phyloP scores from a whole-genome alignment of 2,329 filamentous ascomycete genomes.

The Aciculosporium take region DNA sequence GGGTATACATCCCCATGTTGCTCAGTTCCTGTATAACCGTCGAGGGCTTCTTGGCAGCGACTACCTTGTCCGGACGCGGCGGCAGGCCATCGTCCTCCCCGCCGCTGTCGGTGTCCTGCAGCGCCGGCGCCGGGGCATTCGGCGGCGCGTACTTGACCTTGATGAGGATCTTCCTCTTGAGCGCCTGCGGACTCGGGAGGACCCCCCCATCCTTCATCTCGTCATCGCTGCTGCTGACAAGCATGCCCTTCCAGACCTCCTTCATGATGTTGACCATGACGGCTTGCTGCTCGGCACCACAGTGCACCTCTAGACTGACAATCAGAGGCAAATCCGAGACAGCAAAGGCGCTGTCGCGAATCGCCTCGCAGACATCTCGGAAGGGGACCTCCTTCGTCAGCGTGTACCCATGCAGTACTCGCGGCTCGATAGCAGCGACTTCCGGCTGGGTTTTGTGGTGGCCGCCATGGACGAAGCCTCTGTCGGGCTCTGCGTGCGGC shows the following conservation, averaged over 20 bases:
- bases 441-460: constrained; percentile 11
- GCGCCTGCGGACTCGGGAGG: constrained; percentile 53
- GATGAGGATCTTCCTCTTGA: constrained; percentile 68
- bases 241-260: constrained; percentile 60
- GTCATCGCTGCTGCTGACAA: constrained; percentile 45
- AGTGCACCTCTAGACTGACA: constrained; percentile 87
- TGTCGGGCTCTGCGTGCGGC: constrained; percentile 1
- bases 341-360: constrained; percentile 65
- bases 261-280: constrained; percentile 89
- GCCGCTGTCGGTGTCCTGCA: constrained; percentile 17
- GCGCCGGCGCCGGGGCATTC: constrained; percentile 17
- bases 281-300: constrained; percentile 63
- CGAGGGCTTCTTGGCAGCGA: constrained; percentile 28
- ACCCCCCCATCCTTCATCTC: constrained; percentile 28
- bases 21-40: constrained; percentile 63
- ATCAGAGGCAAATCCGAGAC: constrained; percentile 73
- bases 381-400: constrained; percentile 82
- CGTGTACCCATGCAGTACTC: constrained; percentile 78
- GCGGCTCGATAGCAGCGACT: constrained; percentile 44
- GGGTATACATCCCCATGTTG: constrained; percentile 66
- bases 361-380: constrained; percentile 68
- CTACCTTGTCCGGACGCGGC: constrained; percentile 29
- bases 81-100: constrained; percentile 24
- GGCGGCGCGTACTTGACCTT: constrained; percentile 60
- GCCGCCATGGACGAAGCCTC: constrained; percentile 1